A percentile compares a stretch with the other conserved stretches of the same genome.
Evolutionary conservation across 2,329 filamentous ascomycete genomes (phyloP).

Genomic region (Colletotrichum sp.): DNA sequence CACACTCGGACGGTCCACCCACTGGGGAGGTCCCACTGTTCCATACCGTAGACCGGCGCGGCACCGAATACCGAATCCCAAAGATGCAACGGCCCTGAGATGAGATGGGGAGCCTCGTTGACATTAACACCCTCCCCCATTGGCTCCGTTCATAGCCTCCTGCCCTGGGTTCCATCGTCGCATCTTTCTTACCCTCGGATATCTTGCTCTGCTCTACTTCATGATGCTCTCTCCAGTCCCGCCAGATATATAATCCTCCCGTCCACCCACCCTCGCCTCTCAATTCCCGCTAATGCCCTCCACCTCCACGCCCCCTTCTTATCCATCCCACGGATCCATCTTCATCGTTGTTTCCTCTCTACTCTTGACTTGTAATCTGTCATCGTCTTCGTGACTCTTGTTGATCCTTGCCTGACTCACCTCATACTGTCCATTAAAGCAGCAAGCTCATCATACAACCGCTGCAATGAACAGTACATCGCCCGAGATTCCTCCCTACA

Average conservation of each 20-base stretch:
- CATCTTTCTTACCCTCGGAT: neutral
- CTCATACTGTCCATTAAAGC: neutral
- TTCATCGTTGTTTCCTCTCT: neutral
- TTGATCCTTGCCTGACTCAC: neutral
- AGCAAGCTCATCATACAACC: neutral
- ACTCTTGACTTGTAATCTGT: neutral
- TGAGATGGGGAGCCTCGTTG: neutral
- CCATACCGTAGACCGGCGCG: neutral
- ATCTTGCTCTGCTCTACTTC: neutral
- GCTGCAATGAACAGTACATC: conserved; percentile 1
- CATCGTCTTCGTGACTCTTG: neutral
- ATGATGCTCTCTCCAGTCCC: neutral
- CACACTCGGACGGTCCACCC: neutral
- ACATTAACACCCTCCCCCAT: neutral
- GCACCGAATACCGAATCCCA: conserved; percentile 16
- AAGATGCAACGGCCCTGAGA: neutral
- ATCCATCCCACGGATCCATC: neutral
- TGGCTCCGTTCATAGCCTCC: neutral
- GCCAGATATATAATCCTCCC: neutral
- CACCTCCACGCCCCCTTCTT: neutral
- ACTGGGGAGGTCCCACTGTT: neutral
- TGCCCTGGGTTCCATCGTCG: neutral
- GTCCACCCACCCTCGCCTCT: neutral
- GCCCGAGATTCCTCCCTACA: neutral
- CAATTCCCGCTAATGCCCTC: neutral